These are phyloP conservation scores for Wickerhamiella sergipiensis DNA, from an alignment of 805 yeast species.

Conservation along the genomic window DNA sequence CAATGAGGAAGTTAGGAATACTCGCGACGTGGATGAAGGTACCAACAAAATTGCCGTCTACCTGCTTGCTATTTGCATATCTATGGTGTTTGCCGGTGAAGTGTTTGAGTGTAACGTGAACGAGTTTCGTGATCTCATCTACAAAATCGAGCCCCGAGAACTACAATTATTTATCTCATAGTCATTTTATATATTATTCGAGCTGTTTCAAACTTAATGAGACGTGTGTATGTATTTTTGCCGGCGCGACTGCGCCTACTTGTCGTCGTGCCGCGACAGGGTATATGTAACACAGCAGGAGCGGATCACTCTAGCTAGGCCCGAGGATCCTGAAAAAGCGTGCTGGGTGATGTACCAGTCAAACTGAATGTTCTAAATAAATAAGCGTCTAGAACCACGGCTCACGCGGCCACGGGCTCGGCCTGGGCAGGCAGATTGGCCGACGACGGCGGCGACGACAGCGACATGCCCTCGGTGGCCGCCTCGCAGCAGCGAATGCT, in stretches of 20 bases:
- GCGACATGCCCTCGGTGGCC: conserved; percentile 18
- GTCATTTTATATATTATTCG: no score
- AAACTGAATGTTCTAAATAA: no score
- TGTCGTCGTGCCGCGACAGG: no score
- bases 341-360: no score
- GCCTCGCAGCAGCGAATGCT: conserved; percentile 71
- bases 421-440: neutral
- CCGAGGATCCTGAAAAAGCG: no score
- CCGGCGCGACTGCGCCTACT: no score
- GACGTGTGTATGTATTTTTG: no score
- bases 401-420: neutral
- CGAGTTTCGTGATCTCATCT: neutral
- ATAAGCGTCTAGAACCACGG: no score
- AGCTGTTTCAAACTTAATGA: no score
- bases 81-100: neutral
- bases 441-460: neutral
- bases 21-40: neutral
- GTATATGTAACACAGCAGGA: no score
- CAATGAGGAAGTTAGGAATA: neutral
- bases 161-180: neutral
- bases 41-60: neutral
- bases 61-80: neutral
- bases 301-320: no score
- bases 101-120: neutral
- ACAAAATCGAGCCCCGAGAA: neutral